Base-by-base conservation (phyloP, 768 basidiomycete species). In the Amanita molliuscula region DNA sequence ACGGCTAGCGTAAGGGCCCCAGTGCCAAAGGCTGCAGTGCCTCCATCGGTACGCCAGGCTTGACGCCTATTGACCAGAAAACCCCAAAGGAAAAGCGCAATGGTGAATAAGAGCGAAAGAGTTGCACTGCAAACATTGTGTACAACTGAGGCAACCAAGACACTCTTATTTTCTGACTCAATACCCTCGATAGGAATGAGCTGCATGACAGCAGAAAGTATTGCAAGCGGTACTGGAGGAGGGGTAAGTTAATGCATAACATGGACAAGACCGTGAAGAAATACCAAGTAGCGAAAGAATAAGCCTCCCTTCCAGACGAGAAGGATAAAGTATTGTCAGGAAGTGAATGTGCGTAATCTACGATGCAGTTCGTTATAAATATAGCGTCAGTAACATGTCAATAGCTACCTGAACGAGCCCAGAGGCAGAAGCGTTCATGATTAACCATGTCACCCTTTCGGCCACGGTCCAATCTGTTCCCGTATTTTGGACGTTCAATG, bases 341-440 rank as follows among this genome's bases (percentile, higher is more conserved):
- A 98, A 97, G 64, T 98, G 96, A 44, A 99, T 96, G 62, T 98
- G 94, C 0, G 96, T 95, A 44, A 92, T 86, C 91, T 97, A 60
- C 0, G 15, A 47, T 5, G 29, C 25, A 16, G 25, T 33, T 20
- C 15, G 33, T 20, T 49, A 46, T 35, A 4, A 13, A 4, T 8
- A 35, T 15, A n/a, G 25, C 31, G 20, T 13, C 4, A 36, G 25
- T 9, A 29, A 20, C 6, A 6, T 8, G 35, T 28, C 31, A 46
- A 40, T 29, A 8, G 78, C 50, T 52, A 89, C 94, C 76, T 96
- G 92, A 15, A 91, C 87, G 42, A 94, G 67, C 8, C 80, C 85
- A 1, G 85, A 85, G 2, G 85, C 86, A 0, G 88, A 75, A 0
- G 90, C 89, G 55, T 90, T 90, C 78, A 98, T 83, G 46, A 88